phyloP scores from a whole-genome alignment of 2,329 filamentous ascomycete genomes.

The Verticillium tricorpus region DNA sequence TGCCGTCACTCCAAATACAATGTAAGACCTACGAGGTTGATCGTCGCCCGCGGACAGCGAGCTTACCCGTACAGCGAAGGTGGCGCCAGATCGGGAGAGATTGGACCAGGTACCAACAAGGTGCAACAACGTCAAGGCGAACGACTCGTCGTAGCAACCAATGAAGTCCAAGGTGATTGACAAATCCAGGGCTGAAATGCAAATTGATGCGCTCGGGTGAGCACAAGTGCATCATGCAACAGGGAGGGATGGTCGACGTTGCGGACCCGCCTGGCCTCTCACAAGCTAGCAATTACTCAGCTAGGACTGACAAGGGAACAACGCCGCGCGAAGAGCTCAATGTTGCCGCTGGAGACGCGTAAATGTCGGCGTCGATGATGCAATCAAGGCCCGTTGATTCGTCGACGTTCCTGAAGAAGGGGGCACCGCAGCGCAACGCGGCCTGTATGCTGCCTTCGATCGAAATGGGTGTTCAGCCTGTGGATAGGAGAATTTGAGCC shows the following conservation, averaged over 20 bases:
- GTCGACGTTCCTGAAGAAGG: conserved; percentile 1
- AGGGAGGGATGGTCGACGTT: conserved; percentile 3
- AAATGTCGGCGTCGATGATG: conserved; percentile 8
- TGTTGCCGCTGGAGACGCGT: background rate
- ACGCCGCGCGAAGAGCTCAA: background rate
- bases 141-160: conserved; percentile 1
- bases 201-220: conserved; percentile 4
- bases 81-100: background rate
- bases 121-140: background rate
- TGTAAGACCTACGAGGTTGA: background rate
- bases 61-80: background rate
- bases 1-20: background rate
- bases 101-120: background rate
- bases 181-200: conserved; percentile 11
- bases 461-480: background rate
- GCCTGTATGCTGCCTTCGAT: background rate
- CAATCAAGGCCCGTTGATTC: conserved; percentile 14
- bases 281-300: conserved; percentile 22
- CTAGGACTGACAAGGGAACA: conserved; percentile 3
- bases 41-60: background rate
- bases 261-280: conserved; percentile 14
- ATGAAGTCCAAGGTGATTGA: conserved; percentile 14
- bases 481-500: background rate
- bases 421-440: background rate
- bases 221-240: conserved; percentile 6